Conservation (phyloP, 306 rosid species). For the Sindora glabra region DNA sequence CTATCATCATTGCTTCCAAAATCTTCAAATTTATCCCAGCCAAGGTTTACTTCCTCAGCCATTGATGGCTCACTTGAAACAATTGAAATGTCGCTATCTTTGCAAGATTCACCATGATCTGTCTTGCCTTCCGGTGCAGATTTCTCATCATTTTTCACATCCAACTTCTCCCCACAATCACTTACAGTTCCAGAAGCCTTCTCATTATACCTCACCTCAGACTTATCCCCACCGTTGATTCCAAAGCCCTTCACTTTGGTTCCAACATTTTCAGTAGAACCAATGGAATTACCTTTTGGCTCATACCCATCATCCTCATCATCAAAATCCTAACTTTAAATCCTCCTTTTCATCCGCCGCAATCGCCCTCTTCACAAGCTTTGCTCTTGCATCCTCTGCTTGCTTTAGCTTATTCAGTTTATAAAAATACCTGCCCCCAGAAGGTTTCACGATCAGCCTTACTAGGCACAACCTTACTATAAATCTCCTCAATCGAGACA, state of each 20-base stretch:
- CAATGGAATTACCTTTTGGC: constrained; percentile 26
- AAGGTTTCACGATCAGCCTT: constrained; percentile 44
- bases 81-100: constrained; percentile 77
- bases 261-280: constrained; percentile 11
- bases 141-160: constrained; percentile 31
- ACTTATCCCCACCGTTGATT: constrained; percentile 23
- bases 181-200: constrained; percentile 21
- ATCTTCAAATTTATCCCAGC: constrained; percentile 93
- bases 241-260: constrained; percentile 8
- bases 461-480: constrained; percentile 49
- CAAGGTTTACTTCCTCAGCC: constrained; percentile 74
- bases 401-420: constrained; percentile 58
- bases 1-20: constrained; percentile 56
- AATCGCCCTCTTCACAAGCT: constrained; percentile 72
- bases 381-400: constrained; percentile 71
- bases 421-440: constrained; percentile 78
- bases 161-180: constrained; percentile 22
- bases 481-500: constrained; percentile 43
- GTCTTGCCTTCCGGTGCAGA: constrained; percentile 35
- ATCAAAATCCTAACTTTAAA: constrained; percentile 90
- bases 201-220: constrained; percentile 2
- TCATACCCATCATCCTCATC: constrained; percentile 42
- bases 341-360: constrained; percentile 74
- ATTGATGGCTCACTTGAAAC: constrained; percentile 69
- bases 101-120: constrained; percentile 49